Conservation (phyloP, 2,329 filamentous ascomycete genomes). For the Scedosporium minutisporum region DNA sequence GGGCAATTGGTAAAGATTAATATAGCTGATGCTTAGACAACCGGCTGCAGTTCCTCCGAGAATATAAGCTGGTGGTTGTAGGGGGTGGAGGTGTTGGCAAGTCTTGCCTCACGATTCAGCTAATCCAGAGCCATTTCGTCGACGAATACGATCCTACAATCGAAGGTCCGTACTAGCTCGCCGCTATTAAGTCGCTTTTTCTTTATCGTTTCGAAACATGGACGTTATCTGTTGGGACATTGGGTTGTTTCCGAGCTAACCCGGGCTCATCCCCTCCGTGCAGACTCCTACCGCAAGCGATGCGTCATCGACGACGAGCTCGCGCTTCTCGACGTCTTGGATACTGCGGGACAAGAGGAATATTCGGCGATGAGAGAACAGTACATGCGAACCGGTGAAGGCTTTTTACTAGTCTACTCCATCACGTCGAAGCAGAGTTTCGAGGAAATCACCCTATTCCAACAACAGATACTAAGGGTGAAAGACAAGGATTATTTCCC, state of each 20-base stretch:
- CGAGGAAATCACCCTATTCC: slow-evolving; percentile 96
- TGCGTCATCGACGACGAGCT: slow-evolving; percentile 98
- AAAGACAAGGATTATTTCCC: slow-evolving; percentile 99
- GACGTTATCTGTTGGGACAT: too few species aligned
- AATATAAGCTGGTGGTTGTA: slow-evolving; percentile 95
- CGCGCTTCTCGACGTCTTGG: slow-evolving; percentile 91
- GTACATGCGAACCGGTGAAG: slow-evolving; percentile 98
- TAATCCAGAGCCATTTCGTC: slow-evolving; percentile 93
- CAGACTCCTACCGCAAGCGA: slow-evolving; percentile 99
- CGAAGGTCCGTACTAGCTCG: slow-evolving; percentile 59
- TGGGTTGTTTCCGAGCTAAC: not conserved
- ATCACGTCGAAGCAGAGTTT: slow-evolving; percentile 97
- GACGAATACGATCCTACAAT: slow-evolving; percentile 99
- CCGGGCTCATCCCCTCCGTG: not conserved
- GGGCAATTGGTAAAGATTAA: too few species aligned
- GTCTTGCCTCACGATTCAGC: slow-evolving; percentile 96
- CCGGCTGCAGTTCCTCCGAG: slow-evolving; percentile 56
- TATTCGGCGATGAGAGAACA: slow-evolving; percentile 99
- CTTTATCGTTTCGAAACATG: not conserved
- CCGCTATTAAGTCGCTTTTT: not conserved
- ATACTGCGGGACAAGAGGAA: slow-evolving; percentile 97
- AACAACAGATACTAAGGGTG: slow-evolving; percentile 95
- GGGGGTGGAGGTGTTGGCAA: slow-evolving; percentile 98
- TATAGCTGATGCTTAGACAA: not conserved
- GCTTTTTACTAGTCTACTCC: slow-evolving; percentile 94